Evolutionary conservation across 2,329 filamentous ascomycete genomes (phyloP), one percentile per base, ranked within the genome.

Genomic region (Neoascochyta sp.): DNA sequence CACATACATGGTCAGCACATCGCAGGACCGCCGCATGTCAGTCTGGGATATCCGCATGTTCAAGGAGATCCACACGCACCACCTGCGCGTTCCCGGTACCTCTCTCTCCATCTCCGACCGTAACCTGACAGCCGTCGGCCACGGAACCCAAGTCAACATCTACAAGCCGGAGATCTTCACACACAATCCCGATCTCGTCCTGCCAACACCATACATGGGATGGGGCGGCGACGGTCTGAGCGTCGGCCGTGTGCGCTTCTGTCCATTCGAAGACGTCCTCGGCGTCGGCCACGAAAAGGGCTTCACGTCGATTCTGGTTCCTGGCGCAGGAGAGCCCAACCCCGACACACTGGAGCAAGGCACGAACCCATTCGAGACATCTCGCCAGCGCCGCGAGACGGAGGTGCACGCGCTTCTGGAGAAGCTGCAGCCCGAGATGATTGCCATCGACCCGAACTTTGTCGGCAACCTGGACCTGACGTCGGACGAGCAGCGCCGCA

Each of bases 401-500:
- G 92, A 98, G 65, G 88, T 98, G 62, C 87, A 85, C 69, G 73
- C 77, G 9, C 73, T 98, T 43, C 78, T 98, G 50, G 94, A 93
- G 73, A 98, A 98, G 70, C 73, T 98, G 26, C 80, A 89, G 54
- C 90, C 92, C 3, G 90, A 95, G 57, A 98, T 96, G 87, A 98
- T 98, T 42, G 86, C 87, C 2, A 71, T 98, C 13, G 83, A 98
- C 58, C 90, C 92, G 47, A 84, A 92, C 63, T 93, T 88, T 57
- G 79, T 98, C 50, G 92, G 92, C 32, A 86, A 81, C 47, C 73
- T 98, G 17, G 89, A 98, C 59, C 70, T 88, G 34, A 77, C 85
- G 28, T 86, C 83, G 19, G 80, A 89, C 39, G 75, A 85, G 67
- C 81, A 92, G 68, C 75, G 82, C 27, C 75, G 80, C 54, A 80